Conservation (phyloP, 177 flowering plant species). For the Telopea speciosissima region DNA sequence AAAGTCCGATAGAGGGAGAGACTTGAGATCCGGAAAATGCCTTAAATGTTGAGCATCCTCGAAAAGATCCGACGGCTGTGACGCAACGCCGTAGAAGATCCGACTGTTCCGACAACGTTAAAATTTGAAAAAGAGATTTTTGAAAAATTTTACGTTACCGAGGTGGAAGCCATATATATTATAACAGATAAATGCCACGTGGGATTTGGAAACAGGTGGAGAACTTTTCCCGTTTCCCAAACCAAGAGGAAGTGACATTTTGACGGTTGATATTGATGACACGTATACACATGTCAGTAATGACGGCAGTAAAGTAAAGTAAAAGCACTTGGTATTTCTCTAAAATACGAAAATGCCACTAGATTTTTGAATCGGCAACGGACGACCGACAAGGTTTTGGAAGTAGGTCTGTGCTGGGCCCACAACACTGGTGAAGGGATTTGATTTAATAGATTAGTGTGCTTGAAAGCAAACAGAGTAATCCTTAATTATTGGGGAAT, state of each 20-base stretch:
- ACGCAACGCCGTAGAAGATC: neutral
- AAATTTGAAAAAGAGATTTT: constrained; percentile 1
- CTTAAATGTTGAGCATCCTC: neutral
- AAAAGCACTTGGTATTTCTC: neutral
- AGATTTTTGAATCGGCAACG: neutral
- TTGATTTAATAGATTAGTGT: too few relatives aligned
- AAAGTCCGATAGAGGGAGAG: too few relatives aligned
- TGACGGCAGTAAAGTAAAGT: neutral
- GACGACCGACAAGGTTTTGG: too few relatives aligned
- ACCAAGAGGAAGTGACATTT: neutral
- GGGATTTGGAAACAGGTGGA: neutral
- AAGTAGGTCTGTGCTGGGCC: too few relatives aligned
- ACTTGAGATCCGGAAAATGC: too few relatives aligned
- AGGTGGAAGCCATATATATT: neutral
- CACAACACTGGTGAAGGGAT: too few relatives aligned
- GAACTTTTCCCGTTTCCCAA: neutral
- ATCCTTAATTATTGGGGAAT: too few relatives aligned
- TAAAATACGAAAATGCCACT: neutral
- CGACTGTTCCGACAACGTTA: neutral
- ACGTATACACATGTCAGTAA: neutral
- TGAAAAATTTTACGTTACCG: neutral
- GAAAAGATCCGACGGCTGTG: neutral
- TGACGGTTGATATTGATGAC: neutral
- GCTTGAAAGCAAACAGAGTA: too few relatives aligned
- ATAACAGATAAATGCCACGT: neutral